Base-by-base conservation (phyloP, 1,139 yeast genomes). In the Protomyces inouyei region DNA sequence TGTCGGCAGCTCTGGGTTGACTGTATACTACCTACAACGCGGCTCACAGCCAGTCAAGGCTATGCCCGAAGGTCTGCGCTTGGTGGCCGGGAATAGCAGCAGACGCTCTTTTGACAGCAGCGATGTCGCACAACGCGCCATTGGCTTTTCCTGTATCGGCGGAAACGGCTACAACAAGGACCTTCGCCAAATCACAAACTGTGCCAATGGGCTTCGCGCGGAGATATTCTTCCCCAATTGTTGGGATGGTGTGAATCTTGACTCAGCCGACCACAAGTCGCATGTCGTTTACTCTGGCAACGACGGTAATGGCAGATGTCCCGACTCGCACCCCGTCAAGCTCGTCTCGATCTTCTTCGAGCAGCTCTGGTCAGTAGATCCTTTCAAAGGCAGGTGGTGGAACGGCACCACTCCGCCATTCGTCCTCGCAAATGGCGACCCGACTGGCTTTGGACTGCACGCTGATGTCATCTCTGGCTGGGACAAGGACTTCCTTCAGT, bases 161-260 rank as follows among this genome's bases (percentile, higher is more conserved):
- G 64, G 64, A 6, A 37, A 38, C 21, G 64, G 60, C 6, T 60
- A 60, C 43, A 55, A 38, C 25, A 60, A 46, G 43, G 38, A 36
- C 21, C 43, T 55, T 18, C 28, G 35, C 23, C 36, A 16, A 16
- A 57, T 52, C 54, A 57, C 40, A 40, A 55, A 57, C 38, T 65
- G 67, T 51, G 64, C 67, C 18, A 35, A 59, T 37, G 67, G 67
- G n/a, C 56, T 65, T 21, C 64, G 66, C 9, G 57, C 61, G 25
- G 67, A 65, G 61, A 60, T 65, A 32, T 59, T 52, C 57, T 64
- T 65, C n/a, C 67, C 66, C 3, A 64, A 66, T 16, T 65, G 67
- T 57, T 65, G 67, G 67, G 64, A 65, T 25, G 67, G 67, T 14
- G 64, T 57, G 23, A 59, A 63, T 40, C 57, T 65, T 32, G 64